A percentile compares a stretch with the other conserved stretches of the same genome.
phyloP scores from a whole-genome alignment of 306 rosid species.

The Phaseolus lunatus region DNA sequence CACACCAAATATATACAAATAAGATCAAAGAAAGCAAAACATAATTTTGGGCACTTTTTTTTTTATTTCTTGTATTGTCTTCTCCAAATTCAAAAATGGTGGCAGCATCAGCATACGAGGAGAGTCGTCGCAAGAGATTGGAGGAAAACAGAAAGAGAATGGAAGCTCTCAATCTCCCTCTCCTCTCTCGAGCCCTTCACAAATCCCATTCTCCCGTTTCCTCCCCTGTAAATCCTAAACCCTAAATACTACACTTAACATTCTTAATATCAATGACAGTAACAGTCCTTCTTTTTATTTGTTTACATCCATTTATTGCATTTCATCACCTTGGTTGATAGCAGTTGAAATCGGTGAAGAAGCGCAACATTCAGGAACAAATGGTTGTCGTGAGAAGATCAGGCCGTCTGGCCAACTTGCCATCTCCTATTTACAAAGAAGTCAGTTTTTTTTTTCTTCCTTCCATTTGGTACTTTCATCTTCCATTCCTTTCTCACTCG shows the following conservation, averaged over 20 bases:
- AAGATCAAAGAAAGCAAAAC: no score
- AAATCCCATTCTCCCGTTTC: slow-evolving; percentile 59
- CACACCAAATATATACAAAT: no score
- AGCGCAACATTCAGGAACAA: slow-evolving; percentile 53
- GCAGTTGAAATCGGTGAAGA: slow-evolving; percentile 61
- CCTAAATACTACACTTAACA: not conserved
- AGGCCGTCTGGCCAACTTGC: slow-evolving; percentile 66
- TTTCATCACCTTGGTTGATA: not conserved
- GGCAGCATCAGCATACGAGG: slow-evolving; percentile 66
- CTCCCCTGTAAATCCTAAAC: slow-evolving; percentile 50
- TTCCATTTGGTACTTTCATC: not conserved
- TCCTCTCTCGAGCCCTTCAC: slow-evolving; percentile 65
- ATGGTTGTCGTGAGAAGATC: slow-evolving; percentile 72
- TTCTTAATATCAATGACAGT: no score
- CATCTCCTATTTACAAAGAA: slow-evolving; percentile 75
- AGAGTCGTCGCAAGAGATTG: slow-evolving; percentile 64
- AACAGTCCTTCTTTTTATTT: not conserved
- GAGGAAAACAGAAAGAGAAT: slow-evolving; percentile 80
- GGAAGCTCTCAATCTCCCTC: slow-evolving; percentile 76
- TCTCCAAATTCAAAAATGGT: slow-evolving; percentile 40
- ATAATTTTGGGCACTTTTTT: no score
- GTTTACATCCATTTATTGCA: not conserved
- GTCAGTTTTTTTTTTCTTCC: not conserved
- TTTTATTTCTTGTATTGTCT: no score
- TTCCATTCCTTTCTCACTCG: not conserved